Conservation (phyloP, 2,329 filamentous ascomycete species). For the Drechslerella stenobrocha region DNA sequence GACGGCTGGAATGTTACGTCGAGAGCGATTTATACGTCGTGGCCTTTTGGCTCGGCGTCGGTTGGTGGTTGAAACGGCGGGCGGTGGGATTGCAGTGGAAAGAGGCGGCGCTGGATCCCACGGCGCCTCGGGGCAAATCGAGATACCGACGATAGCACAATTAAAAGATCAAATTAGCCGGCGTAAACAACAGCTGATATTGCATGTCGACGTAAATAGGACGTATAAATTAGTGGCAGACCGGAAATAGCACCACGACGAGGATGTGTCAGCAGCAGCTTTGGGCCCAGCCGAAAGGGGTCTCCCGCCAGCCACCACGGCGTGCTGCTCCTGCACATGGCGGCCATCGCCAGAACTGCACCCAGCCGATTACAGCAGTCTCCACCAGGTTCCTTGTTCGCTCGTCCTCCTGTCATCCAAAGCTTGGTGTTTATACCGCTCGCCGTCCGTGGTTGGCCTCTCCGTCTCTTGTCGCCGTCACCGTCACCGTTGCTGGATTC, state of each 20-base stretch:
- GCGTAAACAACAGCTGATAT: no score
- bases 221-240: no score
- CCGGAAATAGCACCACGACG: no score
- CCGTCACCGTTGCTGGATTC: background rate
- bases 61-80: background rate
- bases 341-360: background rate
- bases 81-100: background rate
- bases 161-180: no score
- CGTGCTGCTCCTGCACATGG: background rate
- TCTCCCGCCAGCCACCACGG: constrained; percentile 1
- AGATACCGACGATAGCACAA: no score
- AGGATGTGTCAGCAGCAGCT: background rate
- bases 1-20: constrained; percentile 17
- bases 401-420: background rate
- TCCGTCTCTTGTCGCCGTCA: background rate
- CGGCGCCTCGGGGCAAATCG: constrained; percentile 32
- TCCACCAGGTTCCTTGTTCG: background rate
- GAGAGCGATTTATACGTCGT: constrained; percentile 2
- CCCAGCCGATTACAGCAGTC: background rate
- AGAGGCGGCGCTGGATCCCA: constrained; percentile 25
- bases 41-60: background rate
- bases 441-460: background rate
- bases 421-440: background rate
- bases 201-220: no score
- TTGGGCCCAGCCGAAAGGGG: constrained; percentile 1